Conservation (phyloP, 192 early-diverging fungal species). For the Phycomyces blakesleeanus region DNA sequence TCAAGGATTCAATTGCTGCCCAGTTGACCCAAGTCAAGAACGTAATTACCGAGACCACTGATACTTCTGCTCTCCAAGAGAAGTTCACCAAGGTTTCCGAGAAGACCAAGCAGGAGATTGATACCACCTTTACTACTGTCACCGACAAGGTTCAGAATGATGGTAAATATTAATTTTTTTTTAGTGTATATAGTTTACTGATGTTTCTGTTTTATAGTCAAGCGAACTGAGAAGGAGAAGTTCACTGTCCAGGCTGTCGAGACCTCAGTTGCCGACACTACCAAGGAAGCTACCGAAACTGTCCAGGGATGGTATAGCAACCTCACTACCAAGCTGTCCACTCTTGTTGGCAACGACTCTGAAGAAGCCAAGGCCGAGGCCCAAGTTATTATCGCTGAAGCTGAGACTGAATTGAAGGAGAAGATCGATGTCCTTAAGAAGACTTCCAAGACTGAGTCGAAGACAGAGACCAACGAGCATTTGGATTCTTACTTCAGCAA, state of each 20-base stretch:
- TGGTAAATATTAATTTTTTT: background rate
- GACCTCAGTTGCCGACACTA: background rate
- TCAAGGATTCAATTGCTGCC: conserved; percentile 2
- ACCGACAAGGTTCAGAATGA: background rate
- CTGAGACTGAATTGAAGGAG: conserved; percentile 13
- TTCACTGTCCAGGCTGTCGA: background rate
- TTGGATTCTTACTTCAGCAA: conserved; percentile 14
- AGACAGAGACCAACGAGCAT: conserved; percentile 1
- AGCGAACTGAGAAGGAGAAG: background rate
- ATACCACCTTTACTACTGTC: conserved; percentile 1
- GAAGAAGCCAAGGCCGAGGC: conserved; percentile 6
- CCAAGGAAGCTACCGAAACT: conserved; percentile 3
- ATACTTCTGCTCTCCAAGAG: background rate
- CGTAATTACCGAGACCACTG: background rate
- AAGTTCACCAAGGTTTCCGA: background rate
- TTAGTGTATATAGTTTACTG: background rate
- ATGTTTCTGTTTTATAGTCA: background rate
- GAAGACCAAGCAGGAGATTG: conserved; percentile 3
- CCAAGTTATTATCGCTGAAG: conserved; percentile 3
- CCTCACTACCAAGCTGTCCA: background rate
- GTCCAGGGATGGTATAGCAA: conserved; percentile 8
- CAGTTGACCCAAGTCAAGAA: conserved; percentile 15
- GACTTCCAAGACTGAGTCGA: background rate
- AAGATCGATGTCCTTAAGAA: background rate
- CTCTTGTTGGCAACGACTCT: background rate